Evolutionary conservation across 305 asterid species (phyloP).

Genomic region (Fraxinus paxiana): DNA sequence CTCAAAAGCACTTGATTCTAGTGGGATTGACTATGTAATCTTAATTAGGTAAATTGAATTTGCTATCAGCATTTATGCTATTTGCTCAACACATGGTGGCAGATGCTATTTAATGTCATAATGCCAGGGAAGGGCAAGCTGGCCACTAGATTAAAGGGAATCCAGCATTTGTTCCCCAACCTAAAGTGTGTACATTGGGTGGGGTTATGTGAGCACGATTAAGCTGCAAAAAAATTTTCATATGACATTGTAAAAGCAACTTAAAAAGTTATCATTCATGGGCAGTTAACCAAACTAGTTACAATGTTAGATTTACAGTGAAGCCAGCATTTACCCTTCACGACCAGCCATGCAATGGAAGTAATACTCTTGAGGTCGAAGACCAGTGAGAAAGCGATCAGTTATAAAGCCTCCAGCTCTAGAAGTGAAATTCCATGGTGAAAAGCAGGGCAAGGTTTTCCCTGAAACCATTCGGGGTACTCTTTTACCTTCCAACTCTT

Average conservation of each 20-base stretch:
- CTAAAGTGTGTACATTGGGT: not conserved
- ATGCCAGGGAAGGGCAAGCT: not conserved
- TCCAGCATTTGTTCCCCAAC: not conserved
- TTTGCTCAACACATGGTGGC: not conserved
- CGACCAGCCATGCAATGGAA: constrained; percentile 99
- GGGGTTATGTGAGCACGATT: not conserved
- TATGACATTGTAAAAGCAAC: not conserved
- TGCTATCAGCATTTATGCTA: not conserved
- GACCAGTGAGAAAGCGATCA: constrained; percentile 94
- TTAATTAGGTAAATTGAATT: not conserved
- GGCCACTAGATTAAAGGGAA: not conserved
- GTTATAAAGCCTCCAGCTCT: constrained; percentile 97
- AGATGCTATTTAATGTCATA: not conserved
- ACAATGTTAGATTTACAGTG: constrained; percentile 18
- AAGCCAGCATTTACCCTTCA: constrained; percentile 63
- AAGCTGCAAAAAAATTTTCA: not conserved
- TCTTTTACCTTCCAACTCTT: constrained; percentile 97
- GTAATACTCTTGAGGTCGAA: constrained; percentile 94
- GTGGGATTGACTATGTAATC: not conserved
- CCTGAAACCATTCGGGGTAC: constrained; percentile 99
- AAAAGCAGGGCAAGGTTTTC: constrained; percentile 85
- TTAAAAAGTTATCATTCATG: not conserved
- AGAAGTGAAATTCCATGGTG: constrained; percentile 93
- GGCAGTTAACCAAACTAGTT: constrained; percentile 15
- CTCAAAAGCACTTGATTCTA: not conserved